These are phyloP conservation scores for Suillus subluteus DNA, from an alignment of 768 basidiomycete genomes.

Conservation along the genomic window DNA sequence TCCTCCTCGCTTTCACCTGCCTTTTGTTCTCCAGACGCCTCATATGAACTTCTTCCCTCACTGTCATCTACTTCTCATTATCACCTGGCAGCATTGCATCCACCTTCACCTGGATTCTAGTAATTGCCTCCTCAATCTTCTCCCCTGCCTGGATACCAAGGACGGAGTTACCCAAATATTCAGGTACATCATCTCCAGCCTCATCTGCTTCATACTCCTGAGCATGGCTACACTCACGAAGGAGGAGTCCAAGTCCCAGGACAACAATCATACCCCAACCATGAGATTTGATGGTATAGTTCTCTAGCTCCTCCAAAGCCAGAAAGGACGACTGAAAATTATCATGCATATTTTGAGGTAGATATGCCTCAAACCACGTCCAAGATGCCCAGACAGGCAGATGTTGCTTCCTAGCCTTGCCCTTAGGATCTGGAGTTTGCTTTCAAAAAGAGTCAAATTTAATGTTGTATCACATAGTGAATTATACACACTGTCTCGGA, in stretches of 20 bases:
- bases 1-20: neutral
- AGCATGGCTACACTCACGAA: neutral
- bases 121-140: neutral
- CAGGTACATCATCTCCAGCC: neutral
- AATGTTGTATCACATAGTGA: neutral
- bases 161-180: neutral
- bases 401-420: neutral
- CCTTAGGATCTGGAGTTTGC: neutral
- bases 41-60: neutral
- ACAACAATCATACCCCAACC: neutral
- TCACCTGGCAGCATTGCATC: neutral
- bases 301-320: neutral
- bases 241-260: neutral
- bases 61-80: neutral
- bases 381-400: constrained; percentile 3
- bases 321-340: neutral
- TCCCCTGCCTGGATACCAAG: neutral
- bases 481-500: neutral
- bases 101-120: neutral
- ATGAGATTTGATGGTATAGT: neutral
- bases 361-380: neutral
- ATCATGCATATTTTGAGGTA: neutral
- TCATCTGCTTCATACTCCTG: constrained; percentile 2
- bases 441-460: neutral
- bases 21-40: neutral